phyloP scores from a whole-genome alignment of 768 basidiomycete genomes.

The Asterophora lycoperdoides region DNA sequence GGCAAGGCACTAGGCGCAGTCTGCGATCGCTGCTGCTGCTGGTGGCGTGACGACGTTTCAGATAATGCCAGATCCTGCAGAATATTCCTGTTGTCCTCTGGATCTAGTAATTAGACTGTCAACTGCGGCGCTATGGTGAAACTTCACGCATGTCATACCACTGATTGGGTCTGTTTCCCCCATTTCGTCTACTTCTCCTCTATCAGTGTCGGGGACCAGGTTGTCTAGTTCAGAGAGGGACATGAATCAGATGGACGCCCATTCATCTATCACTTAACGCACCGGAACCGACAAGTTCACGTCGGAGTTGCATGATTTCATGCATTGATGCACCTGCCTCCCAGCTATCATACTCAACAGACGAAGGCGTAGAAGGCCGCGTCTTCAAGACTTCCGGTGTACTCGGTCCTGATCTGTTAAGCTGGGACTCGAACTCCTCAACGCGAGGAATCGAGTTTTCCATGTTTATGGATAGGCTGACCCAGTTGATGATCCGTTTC shows the following conservation, averaged over 20 bases:
- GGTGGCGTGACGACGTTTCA: not conserved
- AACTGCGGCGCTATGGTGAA: not conserved
- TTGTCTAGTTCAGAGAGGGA: slow-evolving; percentile 10
- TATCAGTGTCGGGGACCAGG: slow-evolving; percentile 8
- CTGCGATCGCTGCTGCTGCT: slow-evolving; percentile 5
- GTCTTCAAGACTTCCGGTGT: not conserved
- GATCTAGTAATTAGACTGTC: not conserved
- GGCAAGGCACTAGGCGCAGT: slow-evolving; percentile 5
- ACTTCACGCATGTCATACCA: not conserved
- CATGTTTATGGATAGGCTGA: not conserved
- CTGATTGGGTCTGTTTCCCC: not conserved
- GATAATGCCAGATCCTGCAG: not conserved
- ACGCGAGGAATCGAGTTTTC: not conserved
- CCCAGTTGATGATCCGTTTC: slow-evolving; percentile 14
- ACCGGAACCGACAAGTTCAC: slow-evolving; percentile 13
- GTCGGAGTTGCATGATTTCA: slow-evolving; percentile 17
- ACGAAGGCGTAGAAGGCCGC: not conserved
- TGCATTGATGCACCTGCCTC: slow-evolving; percentile 23
- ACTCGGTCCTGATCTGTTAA: slow-evolving; percentile 4
- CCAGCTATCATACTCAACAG: slow-evolving; percentile 22
- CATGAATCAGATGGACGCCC: too few species aligned
- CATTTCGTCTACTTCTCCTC: not conserved
- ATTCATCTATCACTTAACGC: not conserved
- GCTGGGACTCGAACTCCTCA: not conserved
- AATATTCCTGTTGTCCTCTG: not conserved